Conservation (phyloP, 352 stramenopile genomes). For the Elongisporangium undulatum region DNA sequence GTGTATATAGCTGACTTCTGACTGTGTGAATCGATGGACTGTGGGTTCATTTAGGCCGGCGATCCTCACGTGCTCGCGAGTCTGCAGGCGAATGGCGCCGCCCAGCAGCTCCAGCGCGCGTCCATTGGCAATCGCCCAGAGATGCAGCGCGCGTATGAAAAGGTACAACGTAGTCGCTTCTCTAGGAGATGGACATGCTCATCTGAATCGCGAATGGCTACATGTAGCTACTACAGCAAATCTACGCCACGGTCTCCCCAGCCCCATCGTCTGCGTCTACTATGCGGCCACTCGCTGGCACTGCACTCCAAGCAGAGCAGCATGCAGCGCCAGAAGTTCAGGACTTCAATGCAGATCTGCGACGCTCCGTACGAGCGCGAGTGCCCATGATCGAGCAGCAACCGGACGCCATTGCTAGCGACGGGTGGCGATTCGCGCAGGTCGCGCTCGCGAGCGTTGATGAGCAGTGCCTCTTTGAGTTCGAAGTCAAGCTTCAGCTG, state of each 20-base stretch:
- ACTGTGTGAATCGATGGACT: not conserved
- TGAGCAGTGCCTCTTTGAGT: slow-evolving; percentile 75
- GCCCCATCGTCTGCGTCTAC: too few relatives aligned
- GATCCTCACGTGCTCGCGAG: slow-evolving; percentile 18
- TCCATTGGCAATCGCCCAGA: slow-evolving; percentile 21
- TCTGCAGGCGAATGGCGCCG: slow-evolving; percentile 30
- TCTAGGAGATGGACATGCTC: too few relatives aligned
- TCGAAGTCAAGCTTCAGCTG: slow-evolving; percentile 67
- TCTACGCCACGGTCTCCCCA: slow-evolving; percentile 25
- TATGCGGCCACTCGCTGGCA: too few relatives aligned
- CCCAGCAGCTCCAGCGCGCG: slow-evolving; percentile 30
- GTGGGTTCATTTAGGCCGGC: slow-evolving; percentile 4
- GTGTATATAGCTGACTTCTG: not conserved
- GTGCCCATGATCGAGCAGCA: not conserved
- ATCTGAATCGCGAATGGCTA: too few relatives aligned
- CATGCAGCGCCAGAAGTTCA: too few relatives aligned
- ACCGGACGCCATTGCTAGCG: slow-evolving; percentile 1
- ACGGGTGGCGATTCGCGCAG: slow-evolving; percentile 53
- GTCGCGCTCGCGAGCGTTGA: slow-evolving; percentile 52
- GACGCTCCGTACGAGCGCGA: too few relatives aligned
- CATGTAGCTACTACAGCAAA: slow-evolving; percentile 31
- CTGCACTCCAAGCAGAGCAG: too few relatives aligned
- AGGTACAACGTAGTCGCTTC: slow-evolving; percentile 15
- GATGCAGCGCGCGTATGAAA: slow-evolving; percentile 36
- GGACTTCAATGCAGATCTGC: too few relatives aligned